phyloP scores from a whole-genome alignment of 768 basidiomycete genomes.

The Rhodosporidiobolus odoratus region DNA sequence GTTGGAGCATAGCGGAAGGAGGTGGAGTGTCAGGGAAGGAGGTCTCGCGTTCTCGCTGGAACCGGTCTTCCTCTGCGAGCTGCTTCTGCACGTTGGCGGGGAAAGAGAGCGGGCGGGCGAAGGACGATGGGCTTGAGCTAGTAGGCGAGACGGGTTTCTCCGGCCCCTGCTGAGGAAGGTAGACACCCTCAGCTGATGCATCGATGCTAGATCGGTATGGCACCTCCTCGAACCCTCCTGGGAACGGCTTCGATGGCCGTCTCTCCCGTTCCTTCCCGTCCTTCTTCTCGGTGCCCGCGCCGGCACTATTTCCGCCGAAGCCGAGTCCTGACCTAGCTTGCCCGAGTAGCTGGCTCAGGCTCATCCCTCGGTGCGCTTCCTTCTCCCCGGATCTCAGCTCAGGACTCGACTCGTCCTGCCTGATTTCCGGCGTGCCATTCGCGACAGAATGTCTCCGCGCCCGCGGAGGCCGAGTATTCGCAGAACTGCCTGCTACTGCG shows the following conservation, averaged over 20 bases:
- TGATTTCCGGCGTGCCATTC: not conserved
- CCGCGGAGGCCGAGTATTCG: not conserved
- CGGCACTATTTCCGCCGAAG: too few relatives aligned
- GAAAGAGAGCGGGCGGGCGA: too few relatives aligned
- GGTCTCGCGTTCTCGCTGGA: too few relatives aligned
- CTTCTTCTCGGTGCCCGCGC: not conserved
- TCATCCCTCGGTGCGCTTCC: not conserved
- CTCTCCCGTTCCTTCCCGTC: not conserved
- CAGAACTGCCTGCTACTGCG: too few relatives aligned
- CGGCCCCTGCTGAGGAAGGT: not conserved
- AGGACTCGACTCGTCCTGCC: too few relatives aligned
- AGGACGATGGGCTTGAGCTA: too few relatives aligned
- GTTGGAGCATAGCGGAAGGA: too few relatives aligned
- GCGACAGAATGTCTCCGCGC: not conserved
- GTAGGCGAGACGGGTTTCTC: not conserved
- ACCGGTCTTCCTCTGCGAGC: too few relatives aligned
- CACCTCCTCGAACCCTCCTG: slow-evolving; percentile 8
- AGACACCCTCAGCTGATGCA: too few relatives aligned
- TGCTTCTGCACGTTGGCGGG: too few relatives aligned
- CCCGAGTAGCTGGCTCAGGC: not conserved
- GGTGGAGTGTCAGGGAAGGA: too few relatives aligned
- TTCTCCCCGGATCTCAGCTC: too few relatives aligned
- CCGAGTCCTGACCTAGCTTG: slow-evolving; percentile 1
- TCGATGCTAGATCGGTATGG: slow-evolving; percentile 1
- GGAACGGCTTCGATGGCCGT: slow-evolving; percentile 9